Evolutionary conservation across 2,329 filamentous ascomycete genomes (phyloP).

Genomic region (Hirsutella minnesotensis): DNA sequence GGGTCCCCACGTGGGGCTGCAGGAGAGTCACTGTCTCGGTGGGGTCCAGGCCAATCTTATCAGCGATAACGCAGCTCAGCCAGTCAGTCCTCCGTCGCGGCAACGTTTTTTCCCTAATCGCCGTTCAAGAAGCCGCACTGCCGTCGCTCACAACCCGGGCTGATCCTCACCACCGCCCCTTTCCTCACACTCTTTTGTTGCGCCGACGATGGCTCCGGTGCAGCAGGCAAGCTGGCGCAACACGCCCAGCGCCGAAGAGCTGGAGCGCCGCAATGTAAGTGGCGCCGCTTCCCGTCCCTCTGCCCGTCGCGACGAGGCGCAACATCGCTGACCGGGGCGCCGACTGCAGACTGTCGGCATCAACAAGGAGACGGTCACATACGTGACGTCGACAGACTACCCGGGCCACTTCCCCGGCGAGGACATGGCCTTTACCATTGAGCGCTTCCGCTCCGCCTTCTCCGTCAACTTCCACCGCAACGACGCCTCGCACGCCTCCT

Average conservation of each 20-base stretch:
- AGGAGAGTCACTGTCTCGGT: background rate
- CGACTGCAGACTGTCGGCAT: conserved; percentile 63
- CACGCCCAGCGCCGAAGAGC: conserved; percentile 39
- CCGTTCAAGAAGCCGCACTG: background rate
- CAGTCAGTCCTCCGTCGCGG: background rate
- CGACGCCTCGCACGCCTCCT: conserved; percentile 62
- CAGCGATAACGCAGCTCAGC: background rate
- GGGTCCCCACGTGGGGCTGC: too few species aligned
- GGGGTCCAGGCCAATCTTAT: background rate
- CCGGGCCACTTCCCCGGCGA: conserved; percentile 86
- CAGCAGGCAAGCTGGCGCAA: conserved; percentile 22
- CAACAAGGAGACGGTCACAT: conserved; percentile 79
- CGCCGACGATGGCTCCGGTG: conserved; percentile 17
- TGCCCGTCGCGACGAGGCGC: background rate
- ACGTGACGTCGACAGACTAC: conserved; percentile 83
- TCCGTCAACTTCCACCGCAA: conserved; percentile 77
- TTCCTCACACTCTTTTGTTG: background rate
- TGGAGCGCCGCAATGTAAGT: conserved; percentile 48
- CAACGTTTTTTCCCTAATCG: background rate
- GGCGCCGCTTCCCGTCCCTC: background rate
- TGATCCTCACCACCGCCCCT: background rate
- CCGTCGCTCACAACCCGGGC: background rate
- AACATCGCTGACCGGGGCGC: background rate
- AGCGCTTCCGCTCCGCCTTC: conserved; percentile 60
- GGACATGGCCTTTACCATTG: conserved; percentile 67